A percentile compares a stretch with the other conserved stretches of the same genome.
Conservation (phyloP, 495 filamentous ascomycete species). For the Geopyxis carbonaria region DNA sequence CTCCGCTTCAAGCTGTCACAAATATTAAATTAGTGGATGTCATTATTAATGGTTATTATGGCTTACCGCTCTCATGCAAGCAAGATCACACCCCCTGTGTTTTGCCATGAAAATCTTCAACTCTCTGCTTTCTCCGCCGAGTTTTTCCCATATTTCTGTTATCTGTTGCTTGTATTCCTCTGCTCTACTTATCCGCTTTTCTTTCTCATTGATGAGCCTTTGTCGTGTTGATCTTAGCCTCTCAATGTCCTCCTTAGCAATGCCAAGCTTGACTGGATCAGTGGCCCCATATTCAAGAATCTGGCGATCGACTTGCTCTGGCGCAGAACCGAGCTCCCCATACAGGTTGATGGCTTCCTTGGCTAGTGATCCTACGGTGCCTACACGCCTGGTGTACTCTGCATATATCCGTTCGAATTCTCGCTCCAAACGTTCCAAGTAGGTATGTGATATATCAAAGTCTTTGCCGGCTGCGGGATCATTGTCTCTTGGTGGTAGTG, state of each 20-base stretch:
- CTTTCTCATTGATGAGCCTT: slow-evolving; percentile 85
- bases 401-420: slow-evolving; percentile 91
- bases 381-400: slow-evolving; percentile 70
- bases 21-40: slow-evolving; percentile 77
- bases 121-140: slow-evolving; percentile 64
- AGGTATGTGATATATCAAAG: slow-evolving; percentile 79
- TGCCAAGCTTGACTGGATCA: slow-evolving; percentile 76
- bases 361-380: slow-evolving; percentile 51
- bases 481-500: slow-evolving; percentile 60
- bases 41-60: slow-evolving; percentile 53
- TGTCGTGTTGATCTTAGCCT: slow-evolving; percentile 56
- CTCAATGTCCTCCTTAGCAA: slow-evolving; percentile 69
- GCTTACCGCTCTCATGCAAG: slow-evolving; percentile 15
- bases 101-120: slow-evolving; percentile 60
- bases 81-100: slow-evolving; percentile 31
- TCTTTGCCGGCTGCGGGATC: slow-evolving; percentile 57
- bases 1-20: slow-evolving; percentile 53
- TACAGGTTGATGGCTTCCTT: slow-evolving; percentile 86
- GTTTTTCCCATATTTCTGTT: slow-evolving; percentile 72
- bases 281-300: slow-evolving; percentile 83
- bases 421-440: slow-evolving; percentile 67
- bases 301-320: slow-evolving; percentile 70
- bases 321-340: slow-evolving; percentile 84
- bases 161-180: slow-evolving; percentile 58
- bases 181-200: slow-evolving; percentile 61